These are phyloP conservation scores for Takashimella koratensis DNA, from an alignment of 1,284 basidiomycete species.

Conservation along the genomic window DNA sequence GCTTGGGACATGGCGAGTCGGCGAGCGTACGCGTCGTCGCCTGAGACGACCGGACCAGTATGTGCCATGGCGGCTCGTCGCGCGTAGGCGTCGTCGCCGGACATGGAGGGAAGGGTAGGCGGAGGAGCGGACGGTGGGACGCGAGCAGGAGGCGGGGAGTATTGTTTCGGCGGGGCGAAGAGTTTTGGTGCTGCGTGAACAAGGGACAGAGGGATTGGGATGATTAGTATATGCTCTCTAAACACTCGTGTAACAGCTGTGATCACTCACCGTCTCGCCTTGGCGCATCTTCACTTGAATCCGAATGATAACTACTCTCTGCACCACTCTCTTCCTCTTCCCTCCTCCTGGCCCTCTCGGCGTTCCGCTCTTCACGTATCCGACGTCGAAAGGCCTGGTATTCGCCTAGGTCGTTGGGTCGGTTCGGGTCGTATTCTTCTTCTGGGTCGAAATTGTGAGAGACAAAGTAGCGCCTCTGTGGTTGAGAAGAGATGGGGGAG, in stretches of 20 bases:
- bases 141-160: constrained; percentile 23
- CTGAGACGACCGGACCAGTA: constrained; percentile 8
- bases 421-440: constrained; percentile 47
- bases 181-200: constrained; percentile 43
- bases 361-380: constrained; percentile 32
- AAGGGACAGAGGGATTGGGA: not conserved
- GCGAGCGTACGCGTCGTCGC: constrained; percentile 26
- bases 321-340: constrained; percentile 30
- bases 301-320: constrained; percentile 41
- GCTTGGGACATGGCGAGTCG: constrained; percentile 18
- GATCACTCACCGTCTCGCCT: constrained; percentile 40
- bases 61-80: constrained; percentile 4
- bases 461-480: not conserved
- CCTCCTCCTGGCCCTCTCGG: constrained; percentile 21
- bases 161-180: constrained; percentile 44
- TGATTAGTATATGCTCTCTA: not conserved
- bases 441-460: constrained; percentile 43
- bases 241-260: too few species aligned
- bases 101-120: not conserved
- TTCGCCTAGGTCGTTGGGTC: constrained; percentile 48
- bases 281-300: constrained; percentile 44
- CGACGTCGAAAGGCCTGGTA: constrained; percentile 44
- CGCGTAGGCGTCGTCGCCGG: not conserved
- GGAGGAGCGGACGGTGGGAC: not conserved
- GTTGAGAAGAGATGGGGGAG: not conserved